Conservation (phyloP, 192 early-diverging fungal genomes). For the Fimicolochytrium jonesii region DNA sequence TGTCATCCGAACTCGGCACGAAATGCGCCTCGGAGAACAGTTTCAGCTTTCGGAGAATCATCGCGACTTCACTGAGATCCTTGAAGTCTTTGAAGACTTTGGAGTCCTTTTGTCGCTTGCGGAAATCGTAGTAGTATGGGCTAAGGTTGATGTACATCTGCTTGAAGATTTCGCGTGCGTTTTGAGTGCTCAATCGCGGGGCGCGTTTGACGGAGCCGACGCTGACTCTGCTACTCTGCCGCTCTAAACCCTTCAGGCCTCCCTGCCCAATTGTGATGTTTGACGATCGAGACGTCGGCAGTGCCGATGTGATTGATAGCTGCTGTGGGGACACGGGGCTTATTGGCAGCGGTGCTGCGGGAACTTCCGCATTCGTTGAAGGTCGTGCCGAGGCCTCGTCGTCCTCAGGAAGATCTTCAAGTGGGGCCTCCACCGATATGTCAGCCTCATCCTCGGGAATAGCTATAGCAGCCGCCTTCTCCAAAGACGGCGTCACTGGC, state of each 20-base stretch:
- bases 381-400: neutral
- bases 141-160: conserved; percentile 53
- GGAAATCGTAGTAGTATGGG: conserved; percentile 72
- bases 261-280: conserved; percentile 48
- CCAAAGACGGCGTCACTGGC: neutral
- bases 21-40: conserved; percentile 52
- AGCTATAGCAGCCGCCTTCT: neutral
- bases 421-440: conserved; percentile 1
- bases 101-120: conserved; percentile 58
- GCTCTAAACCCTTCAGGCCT: conserved; percentile 39
- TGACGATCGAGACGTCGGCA: conserved; percentile 30
- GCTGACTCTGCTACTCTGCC: neutral
- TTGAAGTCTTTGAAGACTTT: conserved; percentile 66
- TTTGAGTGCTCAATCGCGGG: conserved; percentile 43
- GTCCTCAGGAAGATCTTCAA: neutral
- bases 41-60: conserved; percentile 52
- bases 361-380: neutral
- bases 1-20: conserved; percentile 57
- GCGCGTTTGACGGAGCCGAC: conserved; percentile 16
- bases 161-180: conserved; percentile 60
- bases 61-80: conserved; percentile 58
- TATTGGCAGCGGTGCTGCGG: conserved; percentile 5
- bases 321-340: conserved; percentile 7
- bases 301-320: conserved; percentile 31
- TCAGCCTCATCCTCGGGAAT: conserved; percentile 9